Conservation (phyloP, 331 rosid genomes). For the Ulmus americana region DNA sequence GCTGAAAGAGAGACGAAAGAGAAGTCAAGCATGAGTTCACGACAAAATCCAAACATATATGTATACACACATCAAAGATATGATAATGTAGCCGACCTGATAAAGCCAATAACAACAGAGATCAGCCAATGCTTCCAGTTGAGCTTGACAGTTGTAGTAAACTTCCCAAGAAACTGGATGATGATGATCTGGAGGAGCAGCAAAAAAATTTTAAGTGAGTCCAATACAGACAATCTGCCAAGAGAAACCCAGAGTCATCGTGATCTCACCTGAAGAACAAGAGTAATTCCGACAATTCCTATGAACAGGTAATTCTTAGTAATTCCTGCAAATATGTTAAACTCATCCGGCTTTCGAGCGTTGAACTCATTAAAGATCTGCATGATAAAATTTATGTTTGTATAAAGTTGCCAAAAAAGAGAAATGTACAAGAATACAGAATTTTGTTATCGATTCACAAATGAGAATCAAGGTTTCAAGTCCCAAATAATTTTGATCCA, state of each 20-base stretch:
- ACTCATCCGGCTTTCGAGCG: conserved; percentile 79
- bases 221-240: neutral
- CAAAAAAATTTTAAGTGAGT: neutral
- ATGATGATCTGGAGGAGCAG: conserved; percentile 46
- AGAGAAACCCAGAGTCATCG: neutral
- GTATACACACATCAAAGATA: neutral
- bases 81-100: conserved; percentile 44
- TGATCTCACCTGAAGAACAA: conserved; percentile 68
- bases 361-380: conserved; percentile 88
- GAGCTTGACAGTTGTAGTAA: conserved; percentile 54
- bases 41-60: neutral
- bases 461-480: neutral
- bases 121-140: conserved; percentile 73
- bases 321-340: conserved; percentile 66
- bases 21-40: neutral
- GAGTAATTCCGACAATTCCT: conserved; percentile 59
- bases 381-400: neutral
- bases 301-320: conserved; percentile 62
- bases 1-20: conserved; percentile 28
- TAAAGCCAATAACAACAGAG: conserved; percentile 49
- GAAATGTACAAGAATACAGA: neutral
- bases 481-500: neutral
- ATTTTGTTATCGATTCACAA: neutral
- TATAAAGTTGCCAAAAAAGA: conserved; percentile 7
- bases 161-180: conserved; percentile 74